Evolutionary conservation across 441 rosid genomes (phyloP).

Genomic region (Croton laevigatus): DNA sequence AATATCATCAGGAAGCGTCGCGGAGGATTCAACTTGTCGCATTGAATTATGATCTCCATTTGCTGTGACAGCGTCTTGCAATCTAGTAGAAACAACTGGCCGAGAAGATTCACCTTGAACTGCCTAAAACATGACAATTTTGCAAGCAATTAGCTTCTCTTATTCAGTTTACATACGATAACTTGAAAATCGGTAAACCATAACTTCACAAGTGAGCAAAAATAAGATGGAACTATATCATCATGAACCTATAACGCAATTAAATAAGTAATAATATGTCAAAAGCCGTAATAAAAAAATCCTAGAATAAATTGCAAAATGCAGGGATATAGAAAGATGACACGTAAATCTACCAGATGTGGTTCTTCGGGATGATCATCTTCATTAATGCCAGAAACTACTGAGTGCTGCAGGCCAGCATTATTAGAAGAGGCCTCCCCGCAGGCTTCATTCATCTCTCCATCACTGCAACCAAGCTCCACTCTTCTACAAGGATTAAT

Average conservation of each 20-base stretch:
- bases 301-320: too few relatives aligned
- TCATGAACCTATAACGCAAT: neutral
- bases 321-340: neutral
- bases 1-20: slow-evolving; percentile 21
- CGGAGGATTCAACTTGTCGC: slow-evolving; percentile 4
- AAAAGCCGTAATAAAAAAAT: too few relatives aligned
- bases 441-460: slow-evolving; percentile 5
- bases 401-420: neutral
- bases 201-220: neutral
- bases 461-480: neutral
- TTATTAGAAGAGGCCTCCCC: neutral
- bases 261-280: too few relatives aligned
- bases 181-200: neutral
- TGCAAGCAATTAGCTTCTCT: neutral
- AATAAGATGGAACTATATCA: too few relatives aligned
- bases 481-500: neutral
- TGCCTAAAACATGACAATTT: slow-evolving; percentile 33
- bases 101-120: slow-evolving; percentile 28
- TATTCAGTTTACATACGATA: neutral
- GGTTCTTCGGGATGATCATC: slow-evolving; percentile 23
- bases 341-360: slow-evolving; percentile 16
- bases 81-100: slow-evolving; percentile 29
- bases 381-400: neutral
- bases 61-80: slow-evolving; percentile 29
- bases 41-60: slow-evolving; percentile 17